Base-by-base conservation (phyloP, 306 rosid genomes). In the Myrica gale region DNA sequence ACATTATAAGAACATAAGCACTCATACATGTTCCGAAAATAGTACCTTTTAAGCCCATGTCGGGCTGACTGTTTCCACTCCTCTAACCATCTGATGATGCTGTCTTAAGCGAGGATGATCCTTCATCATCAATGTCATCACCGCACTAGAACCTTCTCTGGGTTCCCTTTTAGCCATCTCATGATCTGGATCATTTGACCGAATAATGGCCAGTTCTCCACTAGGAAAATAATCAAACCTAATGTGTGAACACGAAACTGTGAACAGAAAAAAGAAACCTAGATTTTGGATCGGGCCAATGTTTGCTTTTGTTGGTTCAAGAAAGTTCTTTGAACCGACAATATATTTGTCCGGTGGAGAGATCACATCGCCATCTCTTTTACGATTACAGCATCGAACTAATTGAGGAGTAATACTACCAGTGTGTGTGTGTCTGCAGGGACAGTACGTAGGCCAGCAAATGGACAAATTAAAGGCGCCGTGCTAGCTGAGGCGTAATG, bases 51-150 rank as follows among this genome's bases (percentile, higher is more conserved):
- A 72, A 67, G 52, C 10, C 57, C 39, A 68, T 73, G 47, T 73
- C 66, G 37, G 54, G 75, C 70, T 45, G 51, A 73, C 61, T 68
- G 69, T 56, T 67, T 69, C 50, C 82, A 46, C 9, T 67, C 54
- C 47, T 45, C 43, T 63, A 45, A 62, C 72, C 69, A 67, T 56
- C 32, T 66, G 74, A 73, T 79, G 74, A 73, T 79, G 78, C 48
- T 72, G 56, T 52, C 58, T 65, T 46, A n/a, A 48, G 70, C 42
- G 43, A 54, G 5, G 21, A 53, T 13, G 74, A 44, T 66, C 63
- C 70, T 23, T 63, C 72, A 76, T 54, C 56, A 68, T 50, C 74
- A 50, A 66, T 68, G 69, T 67, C 70, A 73, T 73, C 70, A 67
- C 44, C n/a, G 16, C 37, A 32, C 46, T 60, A 44, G 82, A 79